A percentile compares a stretch with the other conserved stretches of the same genome.
These are phyloP conservation scores for Pugionium dolabratum DNA, from an alignment of 345 rosid genomes.

Conservation along the genomic window DNA sequence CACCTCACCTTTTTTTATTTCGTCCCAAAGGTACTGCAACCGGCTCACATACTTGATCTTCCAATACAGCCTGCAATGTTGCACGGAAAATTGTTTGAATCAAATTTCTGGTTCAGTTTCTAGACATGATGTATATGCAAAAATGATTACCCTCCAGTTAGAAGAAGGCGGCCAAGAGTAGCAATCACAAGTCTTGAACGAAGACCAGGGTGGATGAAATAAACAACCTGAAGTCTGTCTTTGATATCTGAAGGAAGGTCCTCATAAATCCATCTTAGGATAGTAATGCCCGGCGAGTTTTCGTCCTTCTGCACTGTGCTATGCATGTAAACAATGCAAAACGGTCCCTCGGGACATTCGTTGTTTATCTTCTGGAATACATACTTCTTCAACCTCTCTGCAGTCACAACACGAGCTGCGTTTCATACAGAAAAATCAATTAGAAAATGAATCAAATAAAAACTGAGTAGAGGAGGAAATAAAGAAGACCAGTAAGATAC, in stretches of 20 bases:
- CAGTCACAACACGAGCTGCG: conserved; percentile 81
- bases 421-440: conserved; percentile 4
- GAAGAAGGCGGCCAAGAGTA: conserved; percentile 85
- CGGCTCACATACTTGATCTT: conserved; percentile 92
- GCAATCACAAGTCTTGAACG: conserved; percentile 84
- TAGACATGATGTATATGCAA: not conserved
- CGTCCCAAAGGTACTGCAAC: conserved; percentile 84
- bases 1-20: conserved; percentile 72
- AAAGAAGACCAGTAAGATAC: conserved; percentile 11
- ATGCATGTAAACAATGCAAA: conserved; percentile 81
- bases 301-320: conserved; percentile 84
- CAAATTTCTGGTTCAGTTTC: not conserved
- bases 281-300: conserved; percentile 75
- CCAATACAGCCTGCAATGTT: conserved; percentile 65
- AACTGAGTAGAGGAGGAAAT: not conserved
- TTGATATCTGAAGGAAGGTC: conserved; percentile 71
- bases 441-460: conserved; percentile 16
- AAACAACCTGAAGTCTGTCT: conserved; percentile 75
- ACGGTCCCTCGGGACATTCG: conserved; percentile 81
- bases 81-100: not conserved
- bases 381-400: conserved; percentile 80
- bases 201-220: conserved; percentile 88
- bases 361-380: conserved; percentile 67
- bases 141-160: conserved; percentile 79
- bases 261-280: conserved; percentile 94